Percentiles rank a stretch among this genome's conserved stretches.
Evolutionary conservation across 2,329 filamentous ascomycete genomes (phyloP).

Genomic region (Leptosphaerulina australis): DNA sequence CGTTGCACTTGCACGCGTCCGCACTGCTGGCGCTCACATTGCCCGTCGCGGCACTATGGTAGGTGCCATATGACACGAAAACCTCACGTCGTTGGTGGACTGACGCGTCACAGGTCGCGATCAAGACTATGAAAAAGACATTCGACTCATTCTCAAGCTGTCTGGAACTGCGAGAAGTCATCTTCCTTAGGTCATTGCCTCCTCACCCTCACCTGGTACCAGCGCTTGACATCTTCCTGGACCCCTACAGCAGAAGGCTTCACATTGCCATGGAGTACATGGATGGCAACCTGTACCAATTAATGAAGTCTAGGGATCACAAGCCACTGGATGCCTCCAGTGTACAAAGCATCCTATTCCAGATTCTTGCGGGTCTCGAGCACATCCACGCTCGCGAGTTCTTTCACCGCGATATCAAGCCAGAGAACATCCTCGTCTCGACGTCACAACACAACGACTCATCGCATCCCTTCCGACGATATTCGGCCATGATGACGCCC

Average conservation of each 20-base stretch:
- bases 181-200: slow-evolving; percentile 90
- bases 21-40: slow-evolving; percentile 85
- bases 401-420: slow-evolving; percentile 99
- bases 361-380: slow-evolving; percentile 94
- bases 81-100: slow-evolving; percentile 16
- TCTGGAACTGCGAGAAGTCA: slow-evolving; percentile 92
- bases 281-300: slow-evolving; percentile 97
- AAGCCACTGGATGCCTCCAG: slow-evolving; percentile 87
- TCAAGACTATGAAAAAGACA: slow-evolving; percentile 99
- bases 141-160: slow-evolving; percentile 92
- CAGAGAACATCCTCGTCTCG: slow-evolving; percentile 97
- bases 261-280: slow-evolving; percentile 99
- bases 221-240: slow-evolving; percentile 95
- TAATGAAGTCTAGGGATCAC: slow-evolving; percentile 98
- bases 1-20: slow-evolving; percentile 87
- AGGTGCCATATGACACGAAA: slow-evolving; percentile 52
- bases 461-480: slow-evolving; percentile 84
- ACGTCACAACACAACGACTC: slow-evolving; percentile 84
- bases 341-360: slow-evolving; percentile 97
- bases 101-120: slow-evolving; percentile 73
- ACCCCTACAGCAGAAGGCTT: slow-evolving; percentile 92
- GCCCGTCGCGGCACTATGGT: slow-evolving; percentile 92
- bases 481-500: slow-evolving; percentile 90
- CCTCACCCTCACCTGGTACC: slow-evolving; percentile 92
- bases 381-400: slow-evolving; percentile 97